phyloP scores from a whole-genome alignment of 2,329 filamentous ascomycete species.

The Hymenoscyphus repandus region DNA sequence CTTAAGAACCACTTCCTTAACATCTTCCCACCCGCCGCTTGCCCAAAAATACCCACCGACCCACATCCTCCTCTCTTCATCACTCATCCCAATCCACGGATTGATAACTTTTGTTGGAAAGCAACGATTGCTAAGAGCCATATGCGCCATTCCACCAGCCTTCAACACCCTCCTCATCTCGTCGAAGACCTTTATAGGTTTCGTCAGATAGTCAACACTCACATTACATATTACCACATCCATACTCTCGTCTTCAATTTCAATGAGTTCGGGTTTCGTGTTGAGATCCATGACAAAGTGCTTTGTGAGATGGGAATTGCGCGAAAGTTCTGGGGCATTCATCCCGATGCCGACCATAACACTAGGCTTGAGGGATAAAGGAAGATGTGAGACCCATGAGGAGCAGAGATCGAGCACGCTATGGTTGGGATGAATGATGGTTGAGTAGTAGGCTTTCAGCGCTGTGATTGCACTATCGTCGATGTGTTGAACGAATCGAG shows the following conservation, averaged over 20 bases:
- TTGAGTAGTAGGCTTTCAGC: conserved; percentile 41
- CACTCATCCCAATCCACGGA: conserved; percentile 41
- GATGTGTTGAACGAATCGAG: conserved; percentile 49
- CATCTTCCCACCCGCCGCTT: conserved; percentile 42
- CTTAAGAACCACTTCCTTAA: conserved; percentile 48
- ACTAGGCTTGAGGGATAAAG: conserved; percentile 29
- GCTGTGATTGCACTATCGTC: conserved; percentile 43
- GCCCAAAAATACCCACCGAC: conserved; percentile 45
- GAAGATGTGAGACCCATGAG: conserved; percentile 39
- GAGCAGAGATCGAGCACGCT: conserved; percentile 45
- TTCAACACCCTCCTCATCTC: conserved; percentile 37
- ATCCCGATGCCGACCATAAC: conserved; percentile 42
- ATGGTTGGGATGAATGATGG: conserved; percentile 36
- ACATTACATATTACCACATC: conserved; percentile 46
- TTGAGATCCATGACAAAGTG: conserved; percentile 42
- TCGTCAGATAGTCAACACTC: conserved; percentile 45
- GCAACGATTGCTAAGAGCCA: conserved; percentile 46
- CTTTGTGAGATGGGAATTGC: conserved; percentile 35
- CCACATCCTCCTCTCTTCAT: conserved; percentile 42
- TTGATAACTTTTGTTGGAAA: conserved; percentile 48
- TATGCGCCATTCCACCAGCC: conserved; percentile 41
- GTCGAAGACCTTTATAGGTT: conserved; percentile 40
- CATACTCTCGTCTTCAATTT: conserved; percentile 25
- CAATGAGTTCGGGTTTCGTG: conserved; percentile 15
- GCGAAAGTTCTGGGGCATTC: conserved; percentile 40